Evolutionary conservation across 371 early-diverging fungal genomes (phyloP), one percentile per base, ranked within the genome.

Genomic region (Circinella umbellata): DNA sequence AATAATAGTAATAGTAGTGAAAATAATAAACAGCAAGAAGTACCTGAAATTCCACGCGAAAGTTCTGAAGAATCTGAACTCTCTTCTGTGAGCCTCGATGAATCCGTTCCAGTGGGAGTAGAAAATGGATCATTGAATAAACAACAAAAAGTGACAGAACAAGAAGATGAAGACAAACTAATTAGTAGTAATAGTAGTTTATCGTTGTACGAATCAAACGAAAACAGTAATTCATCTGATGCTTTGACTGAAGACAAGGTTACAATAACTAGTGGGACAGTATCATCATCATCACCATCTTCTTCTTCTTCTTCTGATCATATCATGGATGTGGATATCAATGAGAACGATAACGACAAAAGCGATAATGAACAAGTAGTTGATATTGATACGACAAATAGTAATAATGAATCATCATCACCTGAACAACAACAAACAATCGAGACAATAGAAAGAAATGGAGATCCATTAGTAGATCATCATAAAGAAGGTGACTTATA

Each of bases 401-500:
- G 15, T n/a, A 13, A 4, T 51, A 8, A 15, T 57, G 3, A 27
- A 18, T 17, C 13, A 15, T 17, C 34, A n/a, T 53, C 48, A 15
- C 2, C 53, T 34, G 38, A 15, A 51, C 11, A 36, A 34, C 14
- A 8, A 13, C 11, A 36, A 61, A 61, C 62, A 38, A 27, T 42
- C 20, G n/a, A 15, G 36, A 36, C 48, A 36, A 59, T 18, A 37
- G 38, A 60, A 46, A 4, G 57, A 17, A 47, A 54, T n/a, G 38
- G 38, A 5, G 66, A 66, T 11, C 39, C 53, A 18, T 14, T 63
- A 4, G 51, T 63, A 5, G 63, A 65, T 18, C 71, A 75, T 57
- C 66, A 66, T 36, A 75, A 75, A 34, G 75, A 75, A 71, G 75
- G 75, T 35, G 75, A 75, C 36, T 57, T 61, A 3, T 75, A 73